A percentile compares a stretch with the other conserved stretches of the same genome.
Evolutionary conservation across 352 stramenopile species (phyloP).

Genomic region (Pythium utonaiense): DNA sequence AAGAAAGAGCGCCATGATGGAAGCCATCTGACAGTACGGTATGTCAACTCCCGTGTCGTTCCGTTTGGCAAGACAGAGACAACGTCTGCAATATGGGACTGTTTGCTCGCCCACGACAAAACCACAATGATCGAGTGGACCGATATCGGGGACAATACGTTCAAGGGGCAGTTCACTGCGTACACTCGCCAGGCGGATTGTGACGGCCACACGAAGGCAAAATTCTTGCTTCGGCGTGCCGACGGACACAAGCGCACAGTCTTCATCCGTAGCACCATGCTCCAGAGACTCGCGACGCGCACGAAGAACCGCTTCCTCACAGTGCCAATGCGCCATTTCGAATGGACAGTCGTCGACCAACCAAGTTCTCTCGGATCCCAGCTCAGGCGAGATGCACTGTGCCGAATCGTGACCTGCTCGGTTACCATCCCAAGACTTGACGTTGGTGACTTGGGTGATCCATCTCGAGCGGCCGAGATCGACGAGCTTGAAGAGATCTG

Average conservation of each 20-base stretch:
- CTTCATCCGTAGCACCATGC: slow-evolving; percentile 3
- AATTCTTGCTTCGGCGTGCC: slow-evolving; percentile 5
- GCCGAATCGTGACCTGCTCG: slow-evolving; percentile 6
- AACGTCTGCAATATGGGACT: slow-evolving; percentile 1
- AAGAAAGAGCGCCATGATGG: not conserved
- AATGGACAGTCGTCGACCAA: slow-evolving; percentile 8
- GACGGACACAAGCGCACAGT: not conserved
- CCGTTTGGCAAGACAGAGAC: slow-evolving; percentile 4
- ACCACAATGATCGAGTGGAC: not conserved
- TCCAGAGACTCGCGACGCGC: not conserved
- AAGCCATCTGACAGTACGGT: not conserved
- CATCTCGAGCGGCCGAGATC: not conserved
- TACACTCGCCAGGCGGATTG: not conserved
- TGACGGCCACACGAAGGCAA: not conserved
- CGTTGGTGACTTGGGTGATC: not conserved
- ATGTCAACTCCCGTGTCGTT: slow-evolving; percentile 1
- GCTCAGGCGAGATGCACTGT: not conserved
- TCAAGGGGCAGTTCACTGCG: not conserved
- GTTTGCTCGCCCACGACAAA: not conserved
- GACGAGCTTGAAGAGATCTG: not conserved
- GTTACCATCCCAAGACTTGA: not conserved
- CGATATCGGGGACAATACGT: not conserved
- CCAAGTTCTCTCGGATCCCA: not conserved
- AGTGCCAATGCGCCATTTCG: slow-evolving; percentile 1
- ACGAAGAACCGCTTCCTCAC: not conserved